Evolutionary conservation across 495 filamentous ascomycete genomes (phyloP).

Genomic region (Durotheca rogersii): DNA sequence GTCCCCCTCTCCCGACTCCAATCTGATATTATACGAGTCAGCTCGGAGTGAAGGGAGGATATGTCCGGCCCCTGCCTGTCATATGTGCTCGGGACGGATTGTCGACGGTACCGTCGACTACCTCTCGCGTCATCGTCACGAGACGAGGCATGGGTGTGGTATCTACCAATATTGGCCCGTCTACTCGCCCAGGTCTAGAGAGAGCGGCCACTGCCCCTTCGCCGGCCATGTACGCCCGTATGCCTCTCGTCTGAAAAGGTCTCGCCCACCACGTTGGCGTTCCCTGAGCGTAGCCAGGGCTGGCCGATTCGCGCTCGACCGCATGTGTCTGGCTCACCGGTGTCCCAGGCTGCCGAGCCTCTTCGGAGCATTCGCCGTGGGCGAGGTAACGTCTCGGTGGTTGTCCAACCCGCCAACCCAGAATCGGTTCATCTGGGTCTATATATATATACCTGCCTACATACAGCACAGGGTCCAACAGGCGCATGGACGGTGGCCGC

Average conservation of each 20-base stretch:
- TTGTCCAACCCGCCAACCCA: constrained; percentile 11
- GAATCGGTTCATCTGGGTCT: no score
- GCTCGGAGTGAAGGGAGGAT: no score
- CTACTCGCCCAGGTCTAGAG: constrained; percentile 6
- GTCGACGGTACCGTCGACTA: no score
- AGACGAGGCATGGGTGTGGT: no score
- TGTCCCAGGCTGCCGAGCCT: constrained; percentile 13
- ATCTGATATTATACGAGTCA: no score
- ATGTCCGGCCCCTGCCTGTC: no score
- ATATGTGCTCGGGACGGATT: no score
- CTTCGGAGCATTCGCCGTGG: constrained; percentile 2
- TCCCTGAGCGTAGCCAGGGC: constrained; percentile 3
- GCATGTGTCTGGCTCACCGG: constrained; percentile 11
- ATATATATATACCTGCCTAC: no score
- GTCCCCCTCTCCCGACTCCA: no score
- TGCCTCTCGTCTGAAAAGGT: constrained; percentile 6
- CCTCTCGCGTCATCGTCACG: no score
- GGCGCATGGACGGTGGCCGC: constrained; percentile 20
- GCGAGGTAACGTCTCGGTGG: constrained; percentile 19
- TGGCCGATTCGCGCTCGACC: constrained; percentile 22
- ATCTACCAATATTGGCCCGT: neutral
- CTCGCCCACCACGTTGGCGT: constrained; percentile 11
- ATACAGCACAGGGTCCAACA: constrained; percentile 3
- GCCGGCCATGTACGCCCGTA: constrained; percentile 8
- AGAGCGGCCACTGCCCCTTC: constrained; percentile 7